Evolutionary conservation across 306 rosid species (phyloP), one percentile per base, ranked within the genome.

Genomic region (Dryas octopetala): DNA sequence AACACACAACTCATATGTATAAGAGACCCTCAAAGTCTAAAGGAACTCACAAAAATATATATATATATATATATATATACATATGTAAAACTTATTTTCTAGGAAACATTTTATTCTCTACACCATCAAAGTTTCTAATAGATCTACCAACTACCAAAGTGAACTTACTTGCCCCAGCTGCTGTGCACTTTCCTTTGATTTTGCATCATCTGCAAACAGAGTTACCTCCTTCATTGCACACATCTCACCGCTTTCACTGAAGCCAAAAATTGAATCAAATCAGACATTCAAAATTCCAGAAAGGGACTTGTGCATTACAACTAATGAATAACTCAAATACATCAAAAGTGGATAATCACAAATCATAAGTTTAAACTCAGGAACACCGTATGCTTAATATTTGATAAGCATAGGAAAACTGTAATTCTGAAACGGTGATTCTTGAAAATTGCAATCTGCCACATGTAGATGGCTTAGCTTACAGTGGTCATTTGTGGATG

Each of bases 171-270:
- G 98, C 71, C 83, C 83, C 67, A 93, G 61, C 83, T 94, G 98
- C 91, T 91, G 89, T 6, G 93, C 93, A 80, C 97, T 86, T 86
- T 94, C 97, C 83, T 74, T 86, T 15, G 97, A 94, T 83, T 94
- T 94, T 54, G 93, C 96, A 85, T 94, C 98, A 82, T 94, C 98
- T 48, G 98, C 84, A 83, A 94, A 91, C 78, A 94, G 74, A 61
- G 93, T 91, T 44, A 94, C 98, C 88, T 94, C 98, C 93, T 94
- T 94, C 96, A 94, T 88, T 78, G 97, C 98, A 77, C 98, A 94
- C 96, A 94, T 91, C 77, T 94, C 97, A 78, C 98, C 98, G 52
- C 95, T 88, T 76, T 88, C 96, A 78, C 98, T 94, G 70, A 64
- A 77, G 68, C 68, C 63, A 78, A 63, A 86, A 83, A 49, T 50